Evolutionary conservation across 2,329 filamentous ascomycete species (phyloP), one percentile per base, ranked within the genome.

Genomic region (Sporothrix globosa): DNA sequence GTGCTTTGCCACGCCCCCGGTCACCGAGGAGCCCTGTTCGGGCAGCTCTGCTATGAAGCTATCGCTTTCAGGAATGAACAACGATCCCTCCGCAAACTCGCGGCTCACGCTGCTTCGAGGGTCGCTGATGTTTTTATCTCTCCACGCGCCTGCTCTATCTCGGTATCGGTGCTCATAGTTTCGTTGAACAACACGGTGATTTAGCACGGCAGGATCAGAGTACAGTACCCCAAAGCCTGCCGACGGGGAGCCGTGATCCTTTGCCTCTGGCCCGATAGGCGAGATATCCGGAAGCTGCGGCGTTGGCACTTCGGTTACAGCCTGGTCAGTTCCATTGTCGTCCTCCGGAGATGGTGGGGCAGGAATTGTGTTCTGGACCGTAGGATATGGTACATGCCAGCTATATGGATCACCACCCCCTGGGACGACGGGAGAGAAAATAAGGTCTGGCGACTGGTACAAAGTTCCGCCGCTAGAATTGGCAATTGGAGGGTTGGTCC

Each of bases 71-170:
- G 75, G 71, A 39, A 73, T 72, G 21, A 77, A 77, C 24, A 80
- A 76, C 6, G 79, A 75, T 10, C 81, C 80, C 34, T 74, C 77
- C 9, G 79, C 82, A 5, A 77, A 77, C 71, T 83, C 81, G 14
- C 79, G 78, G 69, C 80, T 83, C 30, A 83, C 75, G 27, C 80
- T 82, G 30, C 81, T 78, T 2, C 81, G 78, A 0, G 82, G 80
- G 70, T 83, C 82, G 68, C 79, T 78, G 11, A 80, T 71, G 10
- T 77, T 78, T 34, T 75, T 77, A 24, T 82, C 80, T 72, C 84
- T 79, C 80, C 81, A 85, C 3, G 83, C 77, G 4, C 83, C 82
- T 13, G 79, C 81, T 14, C 77, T 79, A 70, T 84, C 82, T 63
- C 78, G 80, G 66, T 85, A 83, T 19, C 82, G 80, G 56, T 79